Percentiles rank a stretch among this genome's conserved stretches.
Evolutionary conservation across 2,329 filamentous ascomycete genomes (phyloP).

Genomic region (Aspergillus fumigatiaffinis): DNA sequence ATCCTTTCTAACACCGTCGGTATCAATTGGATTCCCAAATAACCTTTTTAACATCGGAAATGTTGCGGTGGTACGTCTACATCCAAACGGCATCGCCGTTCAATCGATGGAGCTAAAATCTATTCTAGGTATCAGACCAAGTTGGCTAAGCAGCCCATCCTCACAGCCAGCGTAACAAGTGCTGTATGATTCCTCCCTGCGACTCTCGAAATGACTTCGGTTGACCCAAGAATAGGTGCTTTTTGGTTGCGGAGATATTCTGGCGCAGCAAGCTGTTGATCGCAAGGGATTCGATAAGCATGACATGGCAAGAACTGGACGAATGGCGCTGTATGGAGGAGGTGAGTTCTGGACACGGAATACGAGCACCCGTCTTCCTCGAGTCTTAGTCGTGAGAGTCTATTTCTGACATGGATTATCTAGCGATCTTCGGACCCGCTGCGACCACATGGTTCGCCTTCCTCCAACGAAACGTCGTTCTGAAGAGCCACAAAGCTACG

Average conservation of each 20-base stretch:
- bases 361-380: neutral
- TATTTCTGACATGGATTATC: conserved; percentile 2
- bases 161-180: conserved; percentile 88
- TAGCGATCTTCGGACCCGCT: conserved; percentile 76
- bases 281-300: conserved; percentile 73
- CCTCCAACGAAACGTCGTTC: conserved; percentile 67
- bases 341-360: conserved; percentile 28
- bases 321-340: conserved; percentile 49
- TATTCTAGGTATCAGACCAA: conserved; percentile 73
- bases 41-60: conserved; percentile 12
- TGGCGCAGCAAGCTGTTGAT: conserved; percentile 89
- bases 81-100: neutral
- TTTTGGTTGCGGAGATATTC: conserved; percentile 85
- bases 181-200: conserved; percentile 47
- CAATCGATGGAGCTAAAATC: conserved; percentile 13
- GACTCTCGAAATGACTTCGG: neutral
- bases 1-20: neutral
- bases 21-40: neutral
- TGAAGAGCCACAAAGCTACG: conserved; percentile 61
- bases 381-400: neutral
- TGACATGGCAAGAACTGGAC: conserved; percentile 51
- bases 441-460: conserved; percentile 84
- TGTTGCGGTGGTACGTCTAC: conserved; percentile 35
- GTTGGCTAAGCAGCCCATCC: conserved; percentile 73
- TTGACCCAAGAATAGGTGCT: conserved; percentile 56